phyloP scores from a whole-genome alignment of 345 rosid genomes.

The Dipteronia sinensis region DNA sequence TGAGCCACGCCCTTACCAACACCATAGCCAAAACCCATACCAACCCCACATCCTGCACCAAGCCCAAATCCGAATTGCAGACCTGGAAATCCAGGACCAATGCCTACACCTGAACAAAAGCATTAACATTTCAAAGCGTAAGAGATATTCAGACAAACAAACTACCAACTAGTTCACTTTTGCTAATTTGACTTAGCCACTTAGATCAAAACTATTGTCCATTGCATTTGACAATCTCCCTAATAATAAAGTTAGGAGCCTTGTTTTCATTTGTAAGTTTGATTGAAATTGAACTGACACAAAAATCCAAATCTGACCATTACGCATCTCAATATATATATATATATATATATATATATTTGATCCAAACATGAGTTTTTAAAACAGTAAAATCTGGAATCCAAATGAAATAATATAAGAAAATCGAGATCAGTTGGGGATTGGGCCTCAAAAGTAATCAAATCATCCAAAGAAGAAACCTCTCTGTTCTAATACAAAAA shows the following conservation, averaged over 20 bases:
- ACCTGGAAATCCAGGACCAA: constrained; percentile 89
- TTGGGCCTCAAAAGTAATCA: too few species aligned
- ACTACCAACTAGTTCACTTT: background rate
- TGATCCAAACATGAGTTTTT: background rate
- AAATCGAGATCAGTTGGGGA: too few species aligned
- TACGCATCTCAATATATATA: background rate
- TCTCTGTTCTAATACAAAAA: too few species aligned
- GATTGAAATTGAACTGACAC: background rate
- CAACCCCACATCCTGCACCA: constrained; percentile 90
- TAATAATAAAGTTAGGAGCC: background rate
- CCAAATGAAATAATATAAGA: too few species aligned
- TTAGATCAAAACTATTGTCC: background rate
- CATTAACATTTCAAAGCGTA: too few species aligned
- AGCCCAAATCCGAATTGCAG: constrained; percentile 74
- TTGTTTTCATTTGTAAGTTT: background rate
- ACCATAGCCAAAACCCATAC: constrained; percentile 90
- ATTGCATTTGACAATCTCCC: background rate
- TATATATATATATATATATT: background rate
- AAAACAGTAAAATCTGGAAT: background rate
- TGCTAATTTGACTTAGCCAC: background rate
- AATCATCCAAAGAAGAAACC: too few species aligned
- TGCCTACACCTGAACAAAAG: constrained; percentile 58
- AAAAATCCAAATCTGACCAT: background rate
- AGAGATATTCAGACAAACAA: too few species aligned
- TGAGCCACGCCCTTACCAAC: constrained; percentile 75